These are phyloP conservation scores for Macadamia integrifolia DNA, from an alignment of 164 flowering plant genomes.

Conservation along the genomic window DNA sequence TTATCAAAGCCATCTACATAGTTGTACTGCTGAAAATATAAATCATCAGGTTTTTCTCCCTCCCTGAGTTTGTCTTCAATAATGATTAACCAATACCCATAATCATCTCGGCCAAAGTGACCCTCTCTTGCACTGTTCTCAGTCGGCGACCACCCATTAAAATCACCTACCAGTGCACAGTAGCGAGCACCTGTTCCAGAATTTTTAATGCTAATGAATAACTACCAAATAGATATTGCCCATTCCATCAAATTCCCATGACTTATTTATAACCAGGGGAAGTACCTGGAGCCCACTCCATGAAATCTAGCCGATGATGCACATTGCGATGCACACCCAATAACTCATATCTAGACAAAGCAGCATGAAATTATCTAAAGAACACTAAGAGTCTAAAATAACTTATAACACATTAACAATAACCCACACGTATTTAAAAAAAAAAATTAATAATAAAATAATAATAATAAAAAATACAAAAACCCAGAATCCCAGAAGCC, in stretches of 20 bases:
- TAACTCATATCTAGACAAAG: conserved; percentile 58
- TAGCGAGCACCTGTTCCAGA: conserved; percentile 73
- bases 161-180: conserved; percentile 84
- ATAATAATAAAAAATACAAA: no score
- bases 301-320: conserved; percentile 82
- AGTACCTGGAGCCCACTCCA: conserved; percentile 99
- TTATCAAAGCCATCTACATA: conserved; percentile 89
- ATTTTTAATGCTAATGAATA: conserved; percentile 9
- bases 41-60: conserved; percentile 74
- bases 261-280: background rate
- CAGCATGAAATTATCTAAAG: background rate
- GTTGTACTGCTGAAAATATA: conserved; percentile 86
- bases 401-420: background rate
- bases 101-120: conserved; percentile 81
- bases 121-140: conserved; percentile 89
- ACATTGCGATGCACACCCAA: conserved; percentile 80
- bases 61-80: conserved; percentile 85
- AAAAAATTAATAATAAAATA: no score
- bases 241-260: background rate
- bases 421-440: background rate
- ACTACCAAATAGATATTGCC: no score
- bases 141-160: conserved; percentile 94
- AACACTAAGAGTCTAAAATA: background rate
- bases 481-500: conserved; percentile 5
- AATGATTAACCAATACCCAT: conserved; percentile 87